phyloP scores from a whole-genome alignment of 148 eudicot genomes.

The Cornus controversa region DNA sequence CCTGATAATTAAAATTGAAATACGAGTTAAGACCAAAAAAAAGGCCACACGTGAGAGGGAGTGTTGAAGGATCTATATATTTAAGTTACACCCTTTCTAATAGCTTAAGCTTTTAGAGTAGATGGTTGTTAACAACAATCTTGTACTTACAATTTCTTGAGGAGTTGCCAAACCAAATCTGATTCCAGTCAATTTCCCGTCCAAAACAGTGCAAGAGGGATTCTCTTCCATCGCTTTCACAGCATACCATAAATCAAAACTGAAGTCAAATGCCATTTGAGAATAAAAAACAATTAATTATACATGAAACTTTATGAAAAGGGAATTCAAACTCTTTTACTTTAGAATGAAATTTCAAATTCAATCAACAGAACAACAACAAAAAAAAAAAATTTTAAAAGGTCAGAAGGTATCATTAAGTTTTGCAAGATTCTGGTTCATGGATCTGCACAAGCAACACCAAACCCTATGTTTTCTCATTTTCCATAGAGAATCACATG shows the following conservation, averaged over 20 bases:
- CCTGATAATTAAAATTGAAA: too few species aligned
- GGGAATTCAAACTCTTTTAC: neutral
- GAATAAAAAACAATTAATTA: neutral
- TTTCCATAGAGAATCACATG: neutral
- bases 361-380: neutral
- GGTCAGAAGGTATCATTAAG: neutral
- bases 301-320: neutral
- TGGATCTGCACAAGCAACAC: neutral
- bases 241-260: neutral
- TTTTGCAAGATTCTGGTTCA: neutral
- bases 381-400: neutral
- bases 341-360: neutral
- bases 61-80: too few species aligned
- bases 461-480: neutral
- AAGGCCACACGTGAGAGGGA: too few species aligned
- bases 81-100: too few species aligned
- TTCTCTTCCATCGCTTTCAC: slow-evolving; percentile 45
- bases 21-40: too few species aligned
- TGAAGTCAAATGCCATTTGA: neutral
- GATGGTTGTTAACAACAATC: too few species aligned
- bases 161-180: slow-evolving; percentile 59
- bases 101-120: too few species aligned
- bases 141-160: slow-evolving; percentile 59
- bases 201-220: slow-evolving; percentile 30
- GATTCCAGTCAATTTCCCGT: slow-evolving; percentile 60